A percentile compares a stretch with the other conserved stretches of the same genome.
phyloP scores from a whole-genome alignment of 2,329 filamentous ascomycete species.

The Tolypocladium ophioglossoides region DNA sequence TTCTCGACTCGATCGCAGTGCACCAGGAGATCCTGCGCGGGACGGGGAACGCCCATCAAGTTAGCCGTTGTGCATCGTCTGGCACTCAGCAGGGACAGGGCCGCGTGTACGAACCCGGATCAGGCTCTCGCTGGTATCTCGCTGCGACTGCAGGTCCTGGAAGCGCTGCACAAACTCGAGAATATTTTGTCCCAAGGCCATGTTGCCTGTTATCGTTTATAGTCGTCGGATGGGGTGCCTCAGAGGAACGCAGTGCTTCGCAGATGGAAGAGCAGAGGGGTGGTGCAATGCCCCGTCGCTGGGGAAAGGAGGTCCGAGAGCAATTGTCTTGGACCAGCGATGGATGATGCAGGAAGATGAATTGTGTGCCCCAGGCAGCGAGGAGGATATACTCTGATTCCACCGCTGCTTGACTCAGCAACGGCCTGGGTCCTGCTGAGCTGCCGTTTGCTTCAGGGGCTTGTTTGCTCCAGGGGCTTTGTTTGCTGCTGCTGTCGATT shows the following conservation, averaged over 20 bases:
- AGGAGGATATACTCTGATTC: not conserved
- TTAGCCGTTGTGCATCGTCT: not conserved
- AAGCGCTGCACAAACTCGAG: constrained; percentile 38
- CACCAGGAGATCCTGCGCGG: constrained; percentile 18
- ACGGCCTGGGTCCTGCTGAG: not conserved
- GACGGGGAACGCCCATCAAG: not conserved
- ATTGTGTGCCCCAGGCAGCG: not conserved
- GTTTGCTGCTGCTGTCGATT: not conserved
- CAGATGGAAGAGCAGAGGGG: not conserved
- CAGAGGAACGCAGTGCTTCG: not conserved
- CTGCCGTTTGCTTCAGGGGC: not conserved
- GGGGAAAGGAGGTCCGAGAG: not conserved
- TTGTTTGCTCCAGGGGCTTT: not conserved
- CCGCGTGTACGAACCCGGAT: constrained; percentile 31
- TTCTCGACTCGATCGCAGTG: constrained; percentile 32
- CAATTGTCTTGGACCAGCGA: not conserved
- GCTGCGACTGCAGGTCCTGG: constrained; percentile 29
- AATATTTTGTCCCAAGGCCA: constrained; percentile 18
- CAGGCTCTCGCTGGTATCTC: constrained; percentile 30
- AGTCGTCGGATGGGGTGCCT: not conserved
- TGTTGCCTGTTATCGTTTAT: constrained; percentile 1
- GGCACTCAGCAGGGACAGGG: not conserved
- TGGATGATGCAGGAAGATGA: not conserved
- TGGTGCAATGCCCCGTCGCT: not conserved
- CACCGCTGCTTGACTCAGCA: not conserved